Base-by-base conservation (phyloP, 2,329 filamentous ascomycete species). In the Scytalidium lignicola region DNA sequence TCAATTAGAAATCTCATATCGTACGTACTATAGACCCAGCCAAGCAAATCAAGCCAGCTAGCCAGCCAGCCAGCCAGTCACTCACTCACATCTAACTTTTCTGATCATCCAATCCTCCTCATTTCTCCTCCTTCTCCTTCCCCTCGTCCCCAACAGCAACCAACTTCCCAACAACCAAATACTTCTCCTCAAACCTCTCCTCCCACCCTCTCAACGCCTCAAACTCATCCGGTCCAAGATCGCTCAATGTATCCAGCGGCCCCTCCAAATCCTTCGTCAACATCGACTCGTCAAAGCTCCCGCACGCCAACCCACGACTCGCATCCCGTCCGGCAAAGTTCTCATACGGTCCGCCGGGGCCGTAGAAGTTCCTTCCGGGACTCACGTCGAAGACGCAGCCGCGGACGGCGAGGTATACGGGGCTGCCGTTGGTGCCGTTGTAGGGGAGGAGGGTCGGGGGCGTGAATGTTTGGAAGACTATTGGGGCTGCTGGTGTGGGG, bases 291-390 rank as follows among this genome's bases (percentile, higher is more conserved):
- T 96, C 93, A 67, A 99, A 97, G 72, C 89, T 95, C 51, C 91
- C 89, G 67, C 82, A 88, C 1, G 93, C 92, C 52, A 99, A 72
- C 1, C 93, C 93, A 46, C 92, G 79, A 56, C 82, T 90, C 18
- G 93, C 93, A 69, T 99, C 93, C 37, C 91, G 77, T 0, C 93
- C 93, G 0, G 93, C 93, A 65, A 99, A 99, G 73, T 97, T 97
- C 67, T 85, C 85, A 68, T 99, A 99, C 2, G 92, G 90, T 0
- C 92, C 92, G 12, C 90, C 91, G 18, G 93, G 93, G 3, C 93
- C 93, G 71, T 99, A 99, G 70, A 97, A 97, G 74, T 95, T 91
- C 63, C 86, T 82, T 20, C 93, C 92, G 13, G 83, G 73, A 0
- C 85, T 83, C 20, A 97, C 92, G 66, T 99, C 93, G 66, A 96